A percentile compares a stretch with the other conserved stretches of the same genome.
phyloP scores from a whole-genome alignment of 2,329 filamentous ascomycete genomes.

The Aspergillus spinulosporus region DNA sequence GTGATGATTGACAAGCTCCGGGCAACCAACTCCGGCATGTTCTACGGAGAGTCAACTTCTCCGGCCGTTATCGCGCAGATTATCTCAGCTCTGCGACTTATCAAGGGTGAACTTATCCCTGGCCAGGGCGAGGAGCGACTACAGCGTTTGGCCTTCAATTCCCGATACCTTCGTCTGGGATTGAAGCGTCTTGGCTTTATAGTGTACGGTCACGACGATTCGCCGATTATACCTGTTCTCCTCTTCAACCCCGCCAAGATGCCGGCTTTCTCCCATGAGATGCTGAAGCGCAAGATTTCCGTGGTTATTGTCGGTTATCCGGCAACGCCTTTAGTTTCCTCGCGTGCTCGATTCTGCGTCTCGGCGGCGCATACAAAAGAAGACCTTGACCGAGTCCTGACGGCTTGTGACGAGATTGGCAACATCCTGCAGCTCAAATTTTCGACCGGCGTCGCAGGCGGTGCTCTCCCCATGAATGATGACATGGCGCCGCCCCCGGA shows the following conservation, averaged over 20 bases:
- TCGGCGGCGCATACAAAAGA: conserved; percentile 98
- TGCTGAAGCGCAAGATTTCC: conserved; percentile 96
- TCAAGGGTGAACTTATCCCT: conserved; percentile 80
- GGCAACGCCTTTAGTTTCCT: conserved; percentile 91
- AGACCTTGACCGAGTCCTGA: conserved; percentile 84
- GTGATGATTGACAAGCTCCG: conserved; percentile 89
- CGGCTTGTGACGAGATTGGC: conserved; percentile 89
- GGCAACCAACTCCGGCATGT: conserved; percentile 78
- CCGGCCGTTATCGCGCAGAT: conserved; percentile 92
- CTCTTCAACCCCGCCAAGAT: conserved; percentile 99
- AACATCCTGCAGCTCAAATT: conserved; percentile 94
- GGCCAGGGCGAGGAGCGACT: conserved; percentile 95
- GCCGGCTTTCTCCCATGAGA: conserved; percentile 96
- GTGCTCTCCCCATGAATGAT: conserved; percentile 72
- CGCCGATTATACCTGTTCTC: conserved; percentile 89
- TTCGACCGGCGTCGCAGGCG: conserved; percentile 91
- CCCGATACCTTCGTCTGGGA: conserved; percentile 92
- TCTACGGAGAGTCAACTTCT: conserved; percentile 82
- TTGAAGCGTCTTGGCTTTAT: conserved; percentile 97
- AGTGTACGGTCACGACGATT: conserved; percentile 96
- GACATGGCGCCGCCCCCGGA: conserved; percentile 63
- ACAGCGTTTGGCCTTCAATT: conserved; percentile 96
- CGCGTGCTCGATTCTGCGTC: conserved; percentile 91
- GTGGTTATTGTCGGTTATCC: conserved; percentile 97
- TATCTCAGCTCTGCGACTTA: conserved; percentile 79